Percentiles rank a stretch among this genome's conserved stretches.
phyloP scores from a whole-genome alignment of 768 basidiomycete genomes.

The Kwoniella sp. region DNA sequence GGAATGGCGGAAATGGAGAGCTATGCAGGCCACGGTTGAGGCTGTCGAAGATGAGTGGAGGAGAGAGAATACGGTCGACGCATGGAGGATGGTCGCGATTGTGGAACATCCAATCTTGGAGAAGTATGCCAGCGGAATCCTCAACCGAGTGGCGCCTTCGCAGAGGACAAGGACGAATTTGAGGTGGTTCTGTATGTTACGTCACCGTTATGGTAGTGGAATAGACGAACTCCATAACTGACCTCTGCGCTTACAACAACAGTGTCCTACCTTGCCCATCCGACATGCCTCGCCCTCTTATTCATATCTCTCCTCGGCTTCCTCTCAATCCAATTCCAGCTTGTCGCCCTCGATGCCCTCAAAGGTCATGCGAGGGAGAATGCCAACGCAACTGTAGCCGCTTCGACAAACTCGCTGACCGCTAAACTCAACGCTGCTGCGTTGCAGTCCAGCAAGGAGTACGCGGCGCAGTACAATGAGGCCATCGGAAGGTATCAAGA shows the following conservation, averaged over 20 bases:
- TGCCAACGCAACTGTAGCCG: constrained; percentile 67
- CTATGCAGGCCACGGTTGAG: constrained; percentile 46
- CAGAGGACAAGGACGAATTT: constrained; percentile 65
- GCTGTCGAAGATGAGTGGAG: constrained; percentile 41
- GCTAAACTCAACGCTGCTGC: constrained; percentile 76
- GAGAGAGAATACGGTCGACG: constrained; percentile 35
- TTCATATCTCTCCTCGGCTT: constrained; percentile 91
- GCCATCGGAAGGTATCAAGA: constrained; percentile 72
- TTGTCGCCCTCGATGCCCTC: constrained; percentile 75
- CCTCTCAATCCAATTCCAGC: constrained; percentile 81
- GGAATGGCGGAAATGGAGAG: constrained; percentile 85
- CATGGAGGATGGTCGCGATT: constrained; percentile 51
- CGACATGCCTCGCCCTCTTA: constrained; percentile 85
- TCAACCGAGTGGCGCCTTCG: constrained; percentile 30
- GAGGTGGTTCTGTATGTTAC: constrained; percentile 72
- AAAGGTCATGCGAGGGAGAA: constrained; percentile 68
- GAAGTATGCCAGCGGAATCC: constrained; percentile 39
- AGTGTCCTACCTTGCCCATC: constrained; percentile 84
- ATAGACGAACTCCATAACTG: neutral
- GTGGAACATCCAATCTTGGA: constrained; percentile 54
- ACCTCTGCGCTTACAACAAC: neutral
- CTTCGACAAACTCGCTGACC: constrained; percentile 53
- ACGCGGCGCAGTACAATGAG: constrained; percentile 74
- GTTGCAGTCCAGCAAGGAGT: constrained; percentile 74
- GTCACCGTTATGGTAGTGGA: neutral